phyloP scores from a whole-genome alignment of 331 rosid species.

The Quercus lobata region DNA sequence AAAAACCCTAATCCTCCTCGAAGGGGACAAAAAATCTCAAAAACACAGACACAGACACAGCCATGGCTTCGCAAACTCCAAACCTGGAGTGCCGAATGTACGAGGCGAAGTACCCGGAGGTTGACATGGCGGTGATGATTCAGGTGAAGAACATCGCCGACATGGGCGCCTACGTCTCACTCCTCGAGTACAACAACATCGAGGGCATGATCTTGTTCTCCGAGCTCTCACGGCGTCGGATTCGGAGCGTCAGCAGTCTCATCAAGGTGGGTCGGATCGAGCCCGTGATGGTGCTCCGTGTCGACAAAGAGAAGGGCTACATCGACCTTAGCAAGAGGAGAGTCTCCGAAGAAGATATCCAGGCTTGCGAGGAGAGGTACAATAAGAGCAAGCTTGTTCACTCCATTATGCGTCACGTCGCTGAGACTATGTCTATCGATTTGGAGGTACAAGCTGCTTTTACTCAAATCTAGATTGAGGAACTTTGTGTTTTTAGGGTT shows the following conservation, averaged over 20 bases:
- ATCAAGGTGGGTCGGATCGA: slow-evolving; percentile 94
- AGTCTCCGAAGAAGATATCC: slow-evolving; percentile 91
- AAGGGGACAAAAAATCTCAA: too few species aligned
- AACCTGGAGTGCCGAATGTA: slow-evolving; percentile 94
- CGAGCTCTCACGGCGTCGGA: slow-evolving; percentile 97
- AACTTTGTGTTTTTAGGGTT: neutral
- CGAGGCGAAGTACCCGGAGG: slow-evolving; percentile 90
- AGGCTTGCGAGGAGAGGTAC: slow-evolving; percentile 86
- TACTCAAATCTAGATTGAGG: neutral
- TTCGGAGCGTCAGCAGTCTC: slow-evolving; percentile 86
- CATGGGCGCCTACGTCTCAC: slow-evolving; percentile 96
- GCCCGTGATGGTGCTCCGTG: slow-evolving; percentile 96
- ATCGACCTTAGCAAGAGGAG: slow-evolving; percentile 93
- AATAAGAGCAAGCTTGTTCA: slow-evolving; percentile 98
- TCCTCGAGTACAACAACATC: slow-evolving; percentile 91
- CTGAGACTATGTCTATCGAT: slow-evolving; percentile 71
- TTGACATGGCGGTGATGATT: slow-evolving; percentile 97
- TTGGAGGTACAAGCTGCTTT: slow-evolving; percentile 56
- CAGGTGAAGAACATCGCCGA: slow-evolving; percentile 97
- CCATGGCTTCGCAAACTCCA: slow-evolving; percentile 58
- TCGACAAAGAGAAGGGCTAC: slow-evolving; percentile 93
- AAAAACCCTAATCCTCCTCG: too few species aligned
- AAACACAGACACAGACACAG: neutral
- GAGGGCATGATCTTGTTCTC: slow-evolving; percentile 96
- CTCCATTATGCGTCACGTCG: slow-evolving; percentile 96